Base-by-base conservation (phyloP, 306 rosid genomes). In the Quercus suber region DNA sequence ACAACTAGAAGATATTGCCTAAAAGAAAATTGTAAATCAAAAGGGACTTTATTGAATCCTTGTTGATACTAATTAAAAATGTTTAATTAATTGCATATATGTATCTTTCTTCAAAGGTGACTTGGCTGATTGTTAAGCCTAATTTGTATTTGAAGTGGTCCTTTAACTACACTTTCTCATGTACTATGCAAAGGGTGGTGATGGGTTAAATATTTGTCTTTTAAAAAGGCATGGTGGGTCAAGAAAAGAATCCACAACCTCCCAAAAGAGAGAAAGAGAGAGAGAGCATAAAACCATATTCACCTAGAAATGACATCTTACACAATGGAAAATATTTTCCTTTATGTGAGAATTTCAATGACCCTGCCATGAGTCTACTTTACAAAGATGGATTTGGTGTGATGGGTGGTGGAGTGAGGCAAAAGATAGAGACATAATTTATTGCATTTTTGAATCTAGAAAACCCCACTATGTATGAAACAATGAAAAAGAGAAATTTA, bases 361-460 rank as follows among this genome's bases (percentile, higher is more conserved):
- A 84, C 88, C 23, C 79, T 84, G 86, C 88, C 88, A 79, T 76
- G 86, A 72, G 55, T 80, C 79, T 87, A 76, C 91, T 88, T 89
- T 88, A 63, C 85, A 82, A 85, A 78, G 82, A 79, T 88, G 84
- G 85, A 81, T 81, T 87, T 86, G 85, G 88, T 84, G 78, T 15
- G 6, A 67, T 87, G 76, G 85, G 83, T 86, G 85, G 83, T 86
- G 87, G 95, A 90, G 90, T 89, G 60, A 83, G 83, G 82, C 84
- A 86, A 86, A 90, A 89, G 90, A 86, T 74, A 79, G 74, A 87
- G 90, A 87, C 88, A 83, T 87, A 61, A 88, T 80, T 84, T 61
- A 89, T 84, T 84, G 80, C 88, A 79, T 10, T 83, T 82, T 86
- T 88, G 81, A 87, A 86, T 77, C 85, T 27, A 69, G 70, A 73